phyloP scores from a whole-genome alignment of 2,329 filamentous ascomycete species.

The Cladosporium sp. region DNA sequence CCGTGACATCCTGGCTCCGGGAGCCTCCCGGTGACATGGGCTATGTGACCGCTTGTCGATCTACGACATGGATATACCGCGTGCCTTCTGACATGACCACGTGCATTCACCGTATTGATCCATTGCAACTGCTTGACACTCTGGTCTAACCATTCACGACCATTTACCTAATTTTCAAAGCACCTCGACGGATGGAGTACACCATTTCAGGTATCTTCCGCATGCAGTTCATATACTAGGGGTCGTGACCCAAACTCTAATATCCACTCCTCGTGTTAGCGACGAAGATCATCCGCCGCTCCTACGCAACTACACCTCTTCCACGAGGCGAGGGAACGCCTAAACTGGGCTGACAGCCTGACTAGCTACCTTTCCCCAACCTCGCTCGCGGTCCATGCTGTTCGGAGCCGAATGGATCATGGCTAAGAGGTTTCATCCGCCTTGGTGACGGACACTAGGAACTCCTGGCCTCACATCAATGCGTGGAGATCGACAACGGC shows the following conservation, averaged over 20 bases:
- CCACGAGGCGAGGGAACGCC: background rate
- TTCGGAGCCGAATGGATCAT: background rate
- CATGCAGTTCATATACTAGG: background rate
- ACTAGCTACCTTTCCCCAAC: background rate
- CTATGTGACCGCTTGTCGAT: background rate
- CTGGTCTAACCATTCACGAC: background rate
- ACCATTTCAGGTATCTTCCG: background rate
- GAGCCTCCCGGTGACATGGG: background rate
- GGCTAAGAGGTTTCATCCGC: conserved; percentile 11
- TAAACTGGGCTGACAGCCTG: background rate
- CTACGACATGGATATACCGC: background rate
- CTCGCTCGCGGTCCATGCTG: background rate
- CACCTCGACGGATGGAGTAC: background rate
- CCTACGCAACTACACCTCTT: background rate
- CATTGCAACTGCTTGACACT: background rate
- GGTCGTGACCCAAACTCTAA: background rate
- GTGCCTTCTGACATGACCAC: background rate
- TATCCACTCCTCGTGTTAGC: conserved; percentile 1
- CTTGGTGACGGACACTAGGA: conserved; percentile 12
- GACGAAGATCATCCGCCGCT: background rate
- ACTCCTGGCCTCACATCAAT: conserved; percentile 3
- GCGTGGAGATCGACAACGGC: background rate
- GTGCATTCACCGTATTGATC: background rate
- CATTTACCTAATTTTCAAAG: background rate
- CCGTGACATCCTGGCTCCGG: background rate